Evolutionary conservation across 331 rosid species (phyloP).

Genomic region (Quercus phellos): DNA sequence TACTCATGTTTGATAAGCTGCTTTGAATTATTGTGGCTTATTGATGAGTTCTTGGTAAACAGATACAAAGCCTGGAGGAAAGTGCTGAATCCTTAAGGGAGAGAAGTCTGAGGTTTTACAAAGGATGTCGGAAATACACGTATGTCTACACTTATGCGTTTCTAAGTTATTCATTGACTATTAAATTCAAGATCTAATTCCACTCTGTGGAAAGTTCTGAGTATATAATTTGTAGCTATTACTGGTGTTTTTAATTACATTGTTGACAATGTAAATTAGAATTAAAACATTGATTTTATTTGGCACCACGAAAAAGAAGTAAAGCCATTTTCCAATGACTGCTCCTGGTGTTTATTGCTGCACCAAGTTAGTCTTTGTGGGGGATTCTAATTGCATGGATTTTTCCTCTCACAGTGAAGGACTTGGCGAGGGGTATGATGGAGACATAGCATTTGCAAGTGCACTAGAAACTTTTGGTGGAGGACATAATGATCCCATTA

Average conservation of each 20-base stretch:
- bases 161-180: not conserved
- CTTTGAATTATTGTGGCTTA: slow-evolving; percentile 3
- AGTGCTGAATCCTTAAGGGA: slow-evolving; percentile 93
- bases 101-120: slow-evolving; percentile 84
- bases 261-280: not conserved
- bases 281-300: not conserved
- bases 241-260: not conserved
- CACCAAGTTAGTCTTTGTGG: not conserved
- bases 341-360: not conserved
- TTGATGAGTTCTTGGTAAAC: slow-evolving; percentile 35
- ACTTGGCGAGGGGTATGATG: slow-evolving; percentile 98
- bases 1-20: not conserved
- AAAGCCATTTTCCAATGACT: not conserved
- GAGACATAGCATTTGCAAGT: slow-evolving; percentile 99
- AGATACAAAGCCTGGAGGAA: slow-evolving; percentile 98
- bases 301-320: not conserved
- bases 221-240: not conserved
- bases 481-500: slow-evolving; percentile 98
- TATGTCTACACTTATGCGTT: slow-evolving; percentile 33
- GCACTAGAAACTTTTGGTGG: slow-evolving; percentile 96
- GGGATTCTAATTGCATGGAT: slow-evolving; percentile 26
- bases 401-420: slow-evolving; percentile 69
- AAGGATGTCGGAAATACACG: slow-evolving; percentile 99
- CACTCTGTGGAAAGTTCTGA: not conserved
- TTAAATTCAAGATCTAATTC: not conserved